Conservation (phyloP, 176 grass and related monocot genomes). For the Raddia guianensis region DNA sequence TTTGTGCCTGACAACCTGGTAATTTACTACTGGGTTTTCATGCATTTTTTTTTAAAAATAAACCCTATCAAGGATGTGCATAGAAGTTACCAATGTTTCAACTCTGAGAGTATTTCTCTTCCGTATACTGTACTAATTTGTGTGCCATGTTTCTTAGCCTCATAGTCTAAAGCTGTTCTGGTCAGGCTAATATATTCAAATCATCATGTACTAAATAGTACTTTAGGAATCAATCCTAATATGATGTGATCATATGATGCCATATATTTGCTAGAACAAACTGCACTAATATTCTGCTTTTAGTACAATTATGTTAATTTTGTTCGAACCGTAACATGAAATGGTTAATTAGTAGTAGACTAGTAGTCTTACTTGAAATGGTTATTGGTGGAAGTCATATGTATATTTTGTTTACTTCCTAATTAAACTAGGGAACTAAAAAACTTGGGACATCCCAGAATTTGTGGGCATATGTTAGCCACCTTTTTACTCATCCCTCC, state of each 20-base stretch:
- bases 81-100: not conserved
- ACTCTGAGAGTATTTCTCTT: not conserved
- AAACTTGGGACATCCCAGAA: not conserved
- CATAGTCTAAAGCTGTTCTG: not conserved
- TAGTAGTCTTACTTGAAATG: not conserved
- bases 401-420: not conserved
- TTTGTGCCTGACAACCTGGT: not conserved
- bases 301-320: not conserved
- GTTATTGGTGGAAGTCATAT: not conserved
- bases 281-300: slow-evolving; percentile 5
- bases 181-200: not conserved
- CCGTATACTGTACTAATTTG: not conserved
- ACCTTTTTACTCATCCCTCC: not conserved
- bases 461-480: slow-evolving; percentile 1
- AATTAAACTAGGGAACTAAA: not conserved
- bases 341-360: not conserved
- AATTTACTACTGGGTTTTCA: not conserved
- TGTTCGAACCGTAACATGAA: not conserved
- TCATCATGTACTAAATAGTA: not conserved
- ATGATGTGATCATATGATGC: not conserved
- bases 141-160: not conserved
- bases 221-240: not conserved
- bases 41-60: not conserved
- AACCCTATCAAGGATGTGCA: not conserved
- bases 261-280: not conserved